Conservation (phyloP, 2,329 filamentous ascomycete genomes). For the Teratosphaeria viscida region DNA sequence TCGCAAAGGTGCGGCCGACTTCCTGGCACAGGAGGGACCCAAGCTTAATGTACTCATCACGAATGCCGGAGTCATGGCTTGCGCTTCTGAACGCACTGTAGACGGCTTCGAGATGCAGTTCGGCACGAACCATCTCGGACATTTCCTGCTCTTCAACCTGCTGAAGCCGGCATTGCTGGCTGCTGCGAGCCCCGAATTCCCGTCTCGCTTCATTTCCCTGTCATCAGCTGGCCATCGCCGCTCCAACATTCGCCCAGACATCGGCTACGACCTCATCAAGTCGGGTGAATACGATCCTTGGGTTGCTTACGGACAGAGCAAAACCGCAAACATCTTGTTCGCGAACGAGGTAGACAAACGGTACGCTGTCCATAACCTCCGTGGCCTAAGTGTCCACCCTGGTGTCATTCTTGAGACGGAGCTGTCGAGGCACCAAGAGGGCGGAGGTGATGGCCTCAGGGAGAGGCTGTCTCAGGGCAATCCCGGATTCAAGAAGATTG, state of each 20-base stretch:
- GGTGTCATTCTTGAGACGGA: conserved; percentile 31
- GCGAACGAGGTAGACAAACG: conserved; percentile 42
- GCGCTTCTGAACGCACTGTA: conserved; percentile 26
- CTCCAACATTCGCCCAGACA: conserved; percentile 25
- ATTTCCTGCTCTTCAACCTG: conserved; percentile 45
- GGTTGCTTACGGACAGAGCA: conserved; percentile 38
- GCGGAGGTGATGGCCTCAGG: conserved; percentile 9
- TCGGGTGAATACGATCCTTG: conserved; percentile 24
- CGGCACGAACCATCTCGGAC: conserved; percentile 42
- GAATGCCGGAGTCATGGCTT: conserved; percentile 29
- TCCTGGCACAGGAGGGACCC: conserved; percentile 7
- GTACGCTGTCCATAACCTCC: conserved; percentile 34
- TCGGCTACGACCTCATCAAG: conserved; percentile 29
- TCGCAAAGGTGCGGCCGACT: conserved; percentile 19
- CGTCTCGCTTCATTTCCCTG: conserved; percentile 39
- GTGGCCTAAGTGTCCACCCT: conserved; percentile 36
- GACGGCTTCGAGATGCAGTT: conserved; percentile 44
- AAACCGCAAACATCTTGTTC: conserved; percentile 43
- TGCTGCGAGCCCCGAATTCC: conserved; percentile 28
- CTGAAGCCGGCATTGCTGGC: conserved; percentile 35
- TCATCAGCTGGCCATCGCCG: conserved; percentile 35
- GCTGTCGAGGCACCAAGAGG: conserved; percentile 2
- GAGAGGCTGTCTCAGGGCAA: neutral
- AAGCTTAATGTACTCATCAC: conserved; percentile 13
- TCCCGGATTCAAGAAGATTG: conserved; percentile 9